Base-by-base conservation (phyloP, 2,329 filamentous ascomycete genomes). In the Thelonectria discophora region DNA sequence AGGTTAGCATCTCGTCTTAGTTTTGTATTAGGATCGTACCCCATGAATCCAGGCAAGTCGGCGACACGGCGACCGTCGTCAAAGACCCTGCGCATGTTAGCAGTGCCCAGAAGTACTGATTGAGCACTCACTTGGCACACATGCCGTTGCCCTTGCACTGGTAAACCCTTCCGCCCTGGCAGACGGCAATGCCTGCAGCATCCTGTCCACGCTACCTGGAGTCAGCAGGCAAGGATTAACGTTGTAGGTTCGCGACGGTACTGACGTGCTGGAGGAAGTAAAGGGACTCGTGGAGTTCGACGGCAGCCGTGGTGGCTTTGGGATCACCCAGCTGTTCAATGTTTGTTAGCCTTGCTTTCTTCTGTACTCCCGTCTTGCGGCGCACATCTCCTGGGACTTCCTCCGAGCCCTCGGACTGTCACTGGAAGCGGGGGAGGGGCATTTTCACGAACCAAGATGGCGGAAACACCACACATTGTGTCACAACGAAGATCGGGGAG, bases 91-190 rank as follows among this genome's bases (percentile, higher is more conserved):
- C 32, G 13, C 32, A 3, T 11, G 7, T 24, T 4, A 7, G 7
- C 4, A 24, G 24, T 24, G 7, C 24, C 24, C 24, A 24, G 3
- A 5, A 10, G n/a, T 8, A 11, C 66, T 97, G 91, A 55, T 89
- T 84, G 78, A 97, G 97, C 69, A 97, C 93, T 75, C 24, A 24
- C 24, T 68, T 66, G 49, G 56, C 49, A 21, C 65, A 93, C 85
- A 97, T 90, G 57, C 93, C 94, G 74, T 93, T 93, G 67, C 93
- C 93, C 80, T 97, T 97, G 82, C 91, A 90, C 75, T 96, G 92
- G 75, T 90, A 94, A 68, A 97, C 90, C 45, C 92, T 86, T 64
- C 94, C 93, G 37, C 91, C 91, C 81, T 84, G 69, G 85, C 89
- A 83, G 83, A 93, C 70, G 82, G 93, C 88, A 69, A 97, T 94